Evolutionary conservation across 495 filamentous ascomycete genomes (phyloP), one percentile per base, ranked within the genome.

Genomic region (Penicillium chermesinum): DNA sequence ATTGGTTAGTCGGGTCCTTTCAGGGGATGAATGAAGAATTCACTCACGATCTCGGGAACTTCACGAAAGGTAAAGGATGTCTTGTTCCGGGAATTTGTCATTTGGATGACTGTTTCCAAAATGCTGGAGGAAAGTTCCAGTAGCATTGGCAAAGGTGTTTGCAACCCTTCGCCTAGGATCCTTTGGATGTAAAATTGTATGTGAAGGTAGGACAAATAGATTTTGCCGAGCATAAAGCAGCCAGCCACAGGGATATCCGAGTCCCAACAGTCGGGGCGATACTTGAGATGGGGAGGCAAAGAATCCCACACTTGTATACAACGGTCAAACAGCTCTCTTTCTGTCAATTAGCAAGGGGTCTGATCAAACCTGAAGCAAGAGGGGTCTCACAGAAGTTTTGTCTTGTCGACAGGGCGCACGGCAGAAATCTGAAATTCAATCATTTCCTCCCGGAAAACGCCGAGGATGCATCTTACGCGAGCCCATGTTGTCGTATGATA

Each of bases 161-260:
- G 25, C 0, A 33, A 36, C 33, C 44, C 36, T 20, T 52, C 51
- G 3, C 43, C 44, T 39, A 58, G 55, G 7, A 51, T n/a, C 10
- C 34, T 43, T 27, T 58, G 48, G n/a, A 55, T 52, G 35, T 54
- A 48, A 10, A 58, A 58, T 27, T 58, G 47, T 1, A 55, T 55
- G 19, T 55, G 55, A 27, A 58, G 52, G 15, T 54, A 58, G 19
- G 55, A 25, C 21, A 58, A 32, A 32, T 58, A 40, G 16, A 58
- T 39, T 36, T 58, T 58, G 12, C 35, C 51, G 22, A 51, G 51
- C 52, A 58, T 54, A 36, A 48, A 54, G 27, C 43, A 58, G 32
- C 5, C 18, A 16, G 34, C 19, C 2, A 27, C 21, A 12, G 50
- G 44, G 14, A 58, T 17, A 22, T 48, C 44, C 6, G 51, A 54